Base-by-base conservation (phyloP, 352 stramenopile genomes). In the Phytopythium montanum region DNA sequence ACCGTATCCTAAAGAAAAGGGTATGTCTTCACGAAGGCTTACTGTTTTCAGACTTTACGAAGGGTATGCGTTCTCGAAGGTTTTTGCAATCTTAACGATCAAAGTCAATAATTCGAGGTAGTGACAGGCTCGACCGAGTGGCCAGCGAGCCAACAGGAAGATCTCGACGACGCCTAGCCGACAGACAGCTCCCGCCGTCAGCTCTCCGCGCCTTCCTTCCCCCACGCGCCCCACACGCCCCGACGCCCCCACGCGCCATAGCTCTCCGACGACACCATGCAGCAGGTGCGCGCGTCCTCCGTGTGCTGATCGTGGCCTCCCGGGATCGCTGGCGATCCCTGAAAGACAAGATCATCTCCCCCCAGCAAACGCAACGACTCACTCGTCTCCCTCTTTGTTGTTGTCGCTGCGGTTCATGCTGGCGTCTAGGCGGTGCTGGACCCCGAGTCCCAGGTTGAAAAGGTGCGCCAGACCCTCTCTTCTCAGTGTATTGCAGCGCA, bases 361-460 rank as follows among this genome's bases (percentile, higher is more conserved):
- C 31, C 13, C 5, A 10, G 13, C 2, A 10, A 36, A 2, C 1
- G 31, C 31, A 10, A 36, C 31, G 7, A 36, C 31, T 36, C 31
- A 36, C 31, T 36, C 31, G n/a, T n/a, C n/a, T n/a, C 31, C 31
- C 13, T 42, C 46, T 39, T 25, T 21, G 26, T 10, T 23, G 13
- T 13, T 16, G 28, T 54, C n/a, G n/a, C n/a, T n/a, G n/a, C n/a
- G n/a, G 36, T 61, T 9, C 4, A 6, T 18, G 19, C 28, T 31
- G 2, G 52, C 28, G 54, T 23, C 38, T 66, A 92, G 68, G 80
- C 79, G 36, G 81, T 92, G 25, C 60, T 92, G 33, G 77, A 92
- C 67, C 83, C 83, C 9, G 81, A 92, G 62, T 92, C 83, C 61
- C 83, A 92, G 61, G 81, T 92, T 54, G 83, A 92, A 64, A 92